Base-by-base conservation (phyloP, 768 basidiomycete species). In the Pleurotus ostreatus region DNA sequence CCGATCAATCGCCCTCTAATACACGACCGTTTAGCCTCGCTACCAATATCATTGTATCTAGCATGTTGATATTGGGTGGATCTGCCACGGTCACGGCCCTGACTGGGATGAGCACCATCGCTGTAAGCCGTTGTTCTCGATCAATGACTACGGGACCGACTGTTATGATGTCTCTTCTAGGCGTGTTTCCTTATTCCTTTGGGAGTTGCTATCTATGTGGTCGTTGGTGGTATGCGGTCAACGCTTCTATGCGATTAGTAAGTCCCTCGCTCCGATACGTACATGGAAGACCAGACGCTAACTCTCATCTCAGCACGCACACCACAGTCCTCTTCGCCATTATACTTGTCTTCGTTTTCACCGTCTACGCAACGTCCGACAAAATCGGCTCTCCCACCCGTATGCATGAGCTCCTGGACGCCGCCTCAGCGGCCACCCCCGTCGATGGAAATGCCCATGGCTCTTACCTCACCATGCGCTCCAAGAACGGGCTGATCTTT, bases 1-100 rank as follows among this genome's bases (percentile, higher is more conserved):
- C 45, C 4, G 8, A 13, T 48, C n/a, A 2, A 26, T 7, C 9
- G 23, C 23, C 41, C 34, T 46, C 5, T 43, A 18, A 22, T 49
- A 51, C 16, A 37, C 13, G 12, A 18, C 49, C 13, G 1, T 44
- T 16, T 49, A 85, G 85, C n/a, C 74, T 97, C 6, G 86, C 90
- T 2, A 94, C 94, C 34, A 95, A 95, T 68, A 77, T 96, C 55
- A 90, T 95, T 63, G 93, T 94, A n/a, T 91, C 89, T 48, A 89
- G 86, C 9, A 91, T 89, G 87, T 74, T 87, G 23, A 83, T 87
- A 59, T 79, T 90, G 8, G 90, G 89, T 5, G 87, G 88, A 2
- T 88, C 89, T 0, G 94, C 94, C 0, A 95, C 94, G 1, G 94
- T 98, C 44, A 86, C 85, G 0, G 84, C 84, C 60, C 68, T 98